phyloP scores from a whole-genome alignment of 345 rosid genomes.

The Conringia planisiliqua region DNA sequence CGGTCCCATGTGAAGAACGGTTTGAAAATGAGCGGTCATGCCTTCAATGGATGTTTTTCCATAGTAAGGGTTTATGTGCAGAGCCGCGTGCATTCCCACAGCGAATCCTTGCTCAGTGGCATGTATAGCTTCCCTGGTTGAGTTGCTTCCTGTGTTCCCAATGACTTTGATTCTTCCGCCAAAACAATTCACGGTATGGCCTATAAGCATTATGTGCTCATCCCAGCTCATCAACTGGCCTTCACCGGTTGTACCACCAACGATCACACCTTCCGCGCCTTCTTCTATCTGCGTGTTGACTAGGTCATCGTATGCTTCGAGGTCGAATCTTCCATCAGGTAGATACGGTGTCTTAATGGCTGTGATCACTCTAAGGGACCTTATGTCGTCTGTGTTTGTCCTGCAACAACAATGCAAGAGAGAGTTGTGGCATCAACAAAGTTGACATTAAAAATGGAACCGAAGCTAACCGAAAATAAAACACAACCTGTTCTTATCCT shows the following conservation, averaged over 20 bases:
- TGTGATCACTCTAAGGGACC: constrained; percentile 67
- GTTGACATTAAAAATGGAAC: neutral
- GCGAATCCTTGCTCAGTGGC: constrained; percentile 93
- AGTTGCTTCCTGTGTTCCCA: constrained; percentile 88
- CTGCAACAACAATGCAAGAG: constrained; percentile 36
- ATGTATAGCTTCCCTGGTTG: constrained; percentile 84
- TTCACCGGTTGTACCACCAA: constrained; percentile 94
- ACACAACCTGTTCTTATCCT: constrained; percentile 62
- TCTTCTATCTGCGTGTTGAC: constrained; percentile 62
- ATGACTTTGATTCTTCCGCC: constrained; percentile 74
- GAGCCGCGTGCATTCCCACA: constrained; percentile 94
- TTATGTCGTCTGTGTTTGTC: constrained; percentile 70
- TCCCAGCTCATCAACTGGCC: constrained; percentile 98
- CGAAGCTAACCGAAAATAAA: neutral
- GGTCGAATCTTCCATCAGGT: constrained; percentile 91
- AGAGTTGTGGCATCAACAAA: neutral
- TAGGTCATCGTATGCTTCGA: constrained; percentile 77
- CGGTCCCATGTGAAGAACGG: constrained; percentile 83
- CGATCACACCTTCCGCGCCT: constrained; percentile 78
- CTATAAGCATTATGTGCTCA: constrained; percentile 90
- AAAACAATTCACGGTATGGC: constrained; percentile 78
- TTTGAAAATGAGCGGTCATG: constrained; percentile 59
- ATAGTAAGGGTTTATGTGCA: constrained; percentile 89
- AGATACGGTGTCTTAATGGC: constrained; percentile 93
- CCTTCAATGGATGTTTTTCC: constrained; percentile 89